Evolutionary conservation across 202 grass and related monocot species (phyloP), one percentile per base, ranked within the genome.

Genomic region (Sporobolus alterniflorus): DNA sequence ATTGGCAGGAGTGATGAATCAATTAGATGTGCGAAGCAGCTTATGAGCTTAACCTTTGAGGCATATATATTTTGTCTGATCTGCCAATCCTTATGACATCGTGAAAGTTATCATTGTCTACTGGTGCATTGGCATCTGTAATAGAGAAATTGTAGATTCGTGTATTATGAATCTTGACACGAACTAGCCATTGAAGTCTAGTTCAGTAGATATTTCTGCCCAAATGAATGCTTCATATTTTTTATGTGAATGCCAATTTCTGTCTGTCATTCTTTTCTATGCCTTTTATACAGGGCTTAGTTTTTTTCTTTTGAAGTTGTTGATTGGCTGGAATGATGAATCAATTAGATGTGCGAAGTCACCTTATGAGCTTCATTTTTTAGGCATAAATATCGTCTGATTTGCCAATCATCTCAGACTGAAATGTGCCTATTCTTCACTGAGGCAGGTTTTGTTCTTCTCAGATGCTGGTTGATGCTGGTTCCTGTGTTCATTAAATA

Each of bases 291-390:
- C 7, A 39, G 36, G 36, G 6, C 36, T 39, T 39, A 39, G 7
- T 0, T 40, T 56, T 0, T 21, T 24, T 20, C 4, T 51, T 51
- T 21, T 51, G 5, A n/a, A n/a, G n/a, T 3, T 51, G 16, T 5
- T 61, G 29, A 64, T 64, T 64, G 60, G 88, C 83, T 63, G 48
- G 82, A 47, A 50, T 82, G 78, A 86, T 86, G 78, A 86, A 83
- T 61, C 78, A 79, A 79, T 90, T 90, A 90, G 88, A 90, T 90
- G 88, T 75, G 75, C 0, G 83, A 90, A 61, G 67, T 63, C 25
- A 68, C 4, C 25, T 83, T 62, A 40, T 69, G 77, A 82, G 64
- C 77, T 76, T 77, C 85, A 85, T 20, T 33, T 84, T 84, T 85
- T 76, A 85, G 87, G 71, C 77, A 81, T 81, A 71, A 16, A 64